Percentiles rank a stretch among this genome's conserved stretches.
phyloP scores from a whole-genome alignment of 768 basidiomycete species.

The Ramaria rubella region DNA sequence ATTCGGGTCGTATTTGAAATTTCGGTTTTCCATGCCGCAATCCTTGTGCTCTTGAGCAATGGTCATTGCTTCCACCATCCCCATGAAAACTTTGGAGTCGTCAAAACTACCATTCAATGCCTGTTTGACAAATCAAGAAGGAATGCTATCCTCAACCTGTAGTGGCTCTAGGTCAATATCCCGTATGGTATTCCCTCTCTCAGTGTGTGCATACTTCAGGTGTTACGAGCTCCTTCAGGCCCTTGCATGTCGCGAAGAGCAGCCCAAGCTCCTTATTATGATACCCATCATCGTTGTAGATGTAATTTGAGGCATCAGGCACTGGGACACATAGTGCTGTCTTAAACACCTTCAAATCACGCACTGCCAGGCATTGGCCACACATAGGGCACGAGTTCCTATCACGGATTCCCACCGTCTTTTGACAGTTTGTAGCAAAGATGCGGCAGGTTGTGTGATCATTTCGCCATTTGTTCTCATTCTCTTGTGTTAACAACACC shows the following conservation, averaged over 20 bases:
- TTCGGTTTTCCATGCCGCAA: constrained; percentile 28
- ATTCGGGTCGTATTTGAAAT: constrained; percentile 29
- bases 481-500: constrained; percentile 4
- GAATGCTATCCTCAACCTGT: background rate
- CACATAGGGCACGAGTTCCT: too few species aligned
- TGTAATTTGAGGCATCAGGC: constrained; percentile 14
- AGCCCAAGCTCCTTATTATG: constrained; percentile 9
- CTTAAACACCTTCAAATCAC: too few species aligned
- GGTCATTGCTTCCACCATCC: constrained; percentile 27
- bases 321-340: constrained; percentile 1
- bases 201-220: background rate
- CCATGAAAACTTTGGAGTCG: constrained; percentile 22
- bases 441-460: constrained; percentile 16
- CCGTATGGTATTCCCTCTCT: background rate
- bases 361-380: too few species aligned
- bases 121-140: constrained; percentile 11
- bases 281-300: constrained; percentile 12
- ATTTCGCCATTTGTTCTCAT: constrained; percentile 24
- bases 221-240: constrained; percentile 13
- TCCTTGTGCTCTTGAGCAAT: constrained; percentile 19
- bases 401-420: too few species aligned
- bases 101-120: constrained; percentile 23
- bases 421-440: constrained; percentile 17
- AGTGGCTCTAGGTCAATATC: background rate
- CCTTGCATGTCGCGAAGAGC: constrained; percentile 13